phyloP scores from a whole-genome alignment of 768 basidiomycete genomes.

The Filobasidium wieringae region DNA sequence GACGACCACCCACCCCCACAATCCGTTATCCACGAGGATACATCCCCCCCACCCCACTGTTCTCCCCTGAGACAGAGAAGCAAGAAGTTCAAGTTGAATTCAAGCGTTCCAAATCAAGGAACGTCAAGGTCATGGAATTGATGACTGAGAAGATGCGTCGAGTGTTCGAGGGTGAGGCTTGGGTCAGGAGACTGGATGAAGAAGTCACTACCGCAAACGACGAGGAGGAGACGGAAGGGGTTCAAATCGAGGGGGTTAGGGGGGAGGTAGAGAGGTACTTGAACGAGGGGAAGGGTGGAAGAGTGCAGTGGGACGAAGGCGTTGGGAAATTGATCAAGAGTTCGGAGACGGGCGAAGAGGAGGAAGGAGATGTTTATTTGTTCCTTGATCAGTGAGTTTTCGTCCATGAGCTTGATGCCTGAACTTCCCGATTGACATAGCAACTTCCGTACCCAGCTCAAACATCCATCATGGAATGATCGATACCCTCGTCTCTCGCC shows the following conservation, averaged over 20 bases:
- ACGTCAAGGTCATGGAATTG: neutral
- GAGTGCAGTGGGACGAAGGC: slow-evolving; percentile 33
- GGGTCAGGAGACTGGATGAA: slow-evolving; percentile 14
- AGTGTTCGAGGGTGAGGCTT: slow-evolving; percentile 7
- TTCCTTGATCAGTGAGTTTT: slow-evolving; percentile 34
- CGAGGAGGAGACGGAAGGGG: neutral
- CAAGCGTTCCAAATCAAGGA: neutral
- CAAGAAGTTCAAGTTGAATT: neutral
- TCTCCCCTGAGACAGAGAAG: neutral
- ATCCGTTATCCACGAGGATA: slow-evolving; percentile 11
- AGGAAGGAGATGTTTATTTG: slow-evolving; percentile 19
- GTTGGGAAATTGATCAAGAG: slow-evolving; percentile 23
- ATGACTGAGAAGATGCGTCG: neutral
- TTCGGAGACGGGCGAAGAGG: slow-evolving; percentile 12
- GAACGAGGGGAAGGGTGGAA: slow-evolving; percentile 20
- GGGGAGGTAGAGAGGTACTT: slow-evolving; percentile 4
- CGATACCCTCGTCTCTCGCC: slow-evolving; percentile 18
- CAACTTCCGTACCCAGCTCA: slow-evolving; percentile 19
- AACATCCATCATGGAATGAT: slow-evolving; percentile 26
- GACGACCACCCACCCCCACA: neutral
- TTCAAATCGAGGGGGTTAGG: neutral
- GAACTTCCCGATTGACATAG: neutral
- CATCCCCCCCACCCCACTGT: neutral
- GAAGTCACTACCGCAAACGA: slow-evolving; percentile 1
- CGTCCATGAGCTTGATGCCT: neutral